Base-by-base conservation (phyloP, 768 basidiomycete species). In the Naganishia antarctica region DNA sequence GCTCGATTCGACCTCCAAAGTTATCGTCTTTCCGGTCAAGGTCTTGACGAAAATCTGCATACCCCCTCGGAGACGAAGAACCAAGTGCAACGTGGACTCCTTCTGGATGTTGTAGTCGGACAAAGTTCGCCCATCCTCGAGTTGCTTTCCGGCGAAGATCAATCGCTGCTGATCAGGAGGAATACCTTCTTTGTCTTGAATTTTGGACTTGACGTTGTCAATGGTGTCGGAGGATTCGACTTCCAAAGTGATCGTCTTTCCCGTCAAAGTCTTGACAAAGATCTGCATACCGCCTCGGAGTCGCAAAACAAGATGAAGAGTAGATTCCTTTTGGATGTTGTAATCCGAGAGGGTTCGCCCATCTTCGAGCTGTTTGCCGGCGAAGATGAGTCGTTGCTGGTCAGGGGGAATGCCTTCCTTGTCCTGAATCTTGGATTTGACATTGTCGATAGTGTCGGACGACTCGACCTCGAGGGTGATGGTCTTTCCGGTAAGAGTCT, bases 141-240 rank as follows among this genome's bases (percentile, higher is more conserved):
- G 80, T 76, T 93, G 91, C 79, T 93, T 92, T 28, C 90, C 91
- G 31, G 91, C 91, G 69, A 92, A 92, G 78, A 91, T 92, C 5
- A 92, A 81, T 50, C 90, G 87, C 72, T 92, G 90, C 74, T 90
- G 90, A 71, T 91, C 91, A 3, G 90, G 90, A 65, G 90, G 91
- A 69, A 94, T 96, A 66, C 86, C 90, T 73, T 91, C 90, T 81
- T 92, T 93, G 76, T 92, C 90, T 76, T 92, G 90, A 49, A 94
- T 92, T 84, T 91, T 92, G 46, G 87, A 86, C 82, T 92, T 92
- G 26, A 92, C 90, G 68, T 91, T 90, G 75, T 93, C 91, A 71
- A 94, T 92, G 16, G 91, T 92, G 76, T 92, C 90, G 0, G 88
- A 90, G 0, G 90, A 91, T 78, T 93, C 90, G 47, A 93, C 91